Conservation (phyloP, 1,139 yeast species). For the Yamadazyma jaroonii region DNA sequence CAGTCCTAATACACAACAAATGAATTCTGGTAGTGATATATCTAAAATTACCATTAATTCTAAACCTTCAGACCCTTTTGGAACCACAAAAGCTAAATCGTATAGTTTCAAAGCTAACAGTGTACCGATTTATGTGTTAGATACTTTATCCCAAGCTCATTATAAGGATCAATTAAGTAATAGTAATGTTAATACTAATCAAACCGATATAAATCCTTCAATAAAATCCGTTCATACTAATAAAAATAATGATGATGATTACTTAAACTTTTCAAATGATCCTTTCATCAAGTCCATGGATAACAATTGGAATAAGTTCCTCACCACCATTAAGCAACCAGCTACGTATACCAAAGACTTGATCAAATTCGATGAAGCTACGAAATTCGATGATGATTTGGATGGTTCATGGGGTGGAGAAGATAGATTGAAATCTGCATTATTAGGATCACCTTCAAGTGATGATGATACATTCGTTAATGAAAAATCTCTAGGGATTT, state of each 20-base stretch:
- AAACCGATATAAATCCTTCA: slow-evolving; percentile 12
- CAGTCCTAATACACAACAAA: no score
- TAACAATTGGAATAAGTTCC: slow-evolving; percentile 38
- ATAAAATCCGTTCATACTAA: slow-evolving; percentile 6
- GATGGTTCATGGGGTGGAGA: slow-evolving; percentile 69
- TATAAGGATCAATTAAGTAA: slow-evolving; percentile 36
- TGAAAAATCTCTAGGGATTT: slow-evolving; percentile 12
- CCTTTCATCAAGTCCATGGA: slow-evolving; percentile 37
- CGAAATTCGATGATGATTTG: slow-evolving; percentile 22
- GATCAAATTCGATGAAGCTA: slow-evolving; percentile 22
- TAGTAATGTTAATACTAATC: slow-evolving; percentile 23
- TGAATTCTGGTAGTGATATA: slow-evolving; percentile 1
- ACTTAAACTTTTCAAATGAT: slow-evolving; percentile 35
- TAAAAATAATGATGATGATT: slow-evolving; percentile 30
- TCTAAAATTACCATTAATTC: neutral
- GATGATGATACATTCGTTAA: slow-evolving; percentile 28
- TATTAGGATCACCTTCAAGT: slow-evolving; percentile 38
- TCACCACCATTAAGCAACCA: slow-evolving; percentile 36
- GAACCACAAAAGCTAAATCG: slow-evolving; percentile 24
- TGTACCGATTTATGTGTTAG: slow-evolving; percentile 59
- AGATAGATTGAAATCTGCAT: slow-evolving; percentile 53
- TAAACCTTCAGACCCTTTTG: slow-evolving; percentile 22
- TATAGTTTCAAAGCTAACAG: slow-evolving; percentile 40
- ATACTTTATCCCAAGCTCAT: slow-evolving; percentile 47
- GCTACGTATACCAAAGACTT: slow-evolving; percentile 31